Percentiles rank a stretch among this genome's conserved stretches.
These are phyloP conservation scores for Aphanomyces invadans DNA, from an alignment of 352 stramenopile species.

Conservation along the genomic window DNA sequence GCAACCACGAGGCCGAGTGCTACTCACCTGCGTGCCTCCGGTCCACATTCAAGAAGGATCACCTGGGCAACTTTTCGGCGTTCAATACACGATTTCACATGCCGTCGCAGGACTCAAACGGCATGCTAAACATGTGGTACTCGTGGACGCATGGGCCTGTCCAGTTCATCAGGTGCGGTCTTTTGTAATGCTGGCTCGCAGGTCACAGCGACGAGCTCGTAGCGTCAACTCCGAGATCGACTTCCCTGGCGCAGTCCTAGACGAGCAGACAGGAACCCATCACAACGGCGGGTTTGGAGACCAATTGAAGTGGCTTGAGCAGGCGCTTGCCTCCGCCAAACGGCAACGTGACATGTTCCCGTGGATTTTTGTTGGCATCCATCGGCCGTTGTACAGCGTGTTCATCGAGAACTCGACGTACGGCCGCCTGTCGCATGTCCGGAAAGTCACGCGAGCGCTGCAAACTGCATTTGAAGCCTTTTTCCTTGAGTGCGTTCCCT, in stretches of 20 bases:
- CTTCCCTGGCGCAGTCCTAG: neutral
- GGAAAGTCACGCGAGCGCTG: conserved; percentile 17
- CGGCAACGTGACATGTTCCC: conserved; percentile 38
- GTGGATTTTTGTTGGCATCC: conserved; percentile 49
- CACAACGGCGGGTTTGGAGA: conserved; percentile 40
- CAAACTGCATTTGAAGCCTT: conserved; percentile 48
- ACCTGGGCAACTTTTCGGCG: conserved; percentile 30
- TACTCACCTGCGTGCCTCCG: conserved; percentile 33
- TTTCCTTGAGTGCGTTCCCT: conserved; percentile 40
- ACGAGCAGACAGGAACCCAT: neutral
- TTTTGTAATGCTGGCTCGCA: too few relatives aligned
- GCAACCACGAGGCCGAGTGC: conserved; percentile 36
- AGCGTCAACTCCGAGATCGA: conserved; percentile 5
- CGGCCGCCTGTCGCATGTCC: neutral
- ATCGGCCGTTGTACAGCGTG: conserved; percentile 46
- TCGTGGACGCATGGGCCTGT: conserved; percentile 26
- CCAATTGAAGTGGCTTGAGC: conserved; percentile 47
- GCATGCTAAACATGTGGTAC: conserved; percentile 27
- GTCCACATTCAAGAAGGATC: conserved; percentile 34
- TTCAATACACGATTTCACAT: neutral
- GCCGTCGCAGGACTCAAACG: neutral
- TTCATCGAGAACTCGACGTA: conserved; percentile 29
- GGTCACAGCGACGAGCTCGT: neutral
- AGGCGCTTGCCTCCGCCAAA: conserved; percentile 42
- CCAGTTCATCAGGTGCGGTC: neutral